phyloP scores from a whole-genome alignment of 2,329 filamentous ascomycete species.

The Penicillium brasilianum region DNA sequence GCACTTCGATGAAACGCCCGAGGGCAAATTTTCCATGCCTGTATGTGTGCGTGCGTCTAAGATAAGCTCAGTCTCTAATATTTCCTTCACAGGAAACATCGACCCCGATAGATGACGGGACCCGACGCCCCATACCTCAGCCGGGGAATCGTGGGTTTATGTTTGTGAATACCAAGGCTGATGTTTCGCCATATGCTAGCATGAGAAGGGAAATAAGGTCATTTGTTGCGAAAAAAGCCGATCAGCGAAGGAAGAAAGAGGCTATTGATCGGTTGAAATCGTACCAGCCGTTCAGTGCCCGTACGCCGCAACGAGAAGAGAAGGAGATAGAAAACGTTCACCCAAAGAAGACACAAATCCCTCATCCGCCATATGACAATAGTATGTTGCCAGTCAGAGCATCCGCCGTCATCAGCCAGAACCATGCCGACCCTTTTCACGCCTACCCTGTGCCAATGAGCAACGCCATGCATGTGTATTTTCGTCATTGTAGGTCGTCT shows the following conservation, averaged over 20 bases:
- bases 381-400: background rate
- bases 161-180: background rate
- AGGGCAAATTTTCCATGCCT: background rate
- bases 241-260: constrained; percentile 2
- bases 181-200: background rate
- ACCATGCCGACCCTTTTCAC: constrained; percentile 1
- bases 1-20: background rate
- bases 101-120: background rate
- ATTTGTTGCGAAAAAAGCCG: background rate
- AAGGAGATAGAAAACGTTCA: background rate
- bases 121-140: background rate
- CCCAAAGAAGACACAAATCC: background rate
- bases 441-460: background rate
- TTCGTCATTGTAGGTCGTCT: background rate
- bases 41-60: background rate
- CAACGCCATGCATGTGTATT: constrained; percentile 3
- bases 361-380: background rate
- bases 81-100: background rate
- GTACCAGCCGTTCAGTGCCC: background rate
- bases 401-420: background rate
- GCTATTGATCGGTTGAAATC: constrained; percentile 1
- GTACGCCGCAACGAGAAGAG: background rate
- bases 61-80: background rate
- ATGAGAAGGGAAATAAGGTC: constrained; percentile 1
- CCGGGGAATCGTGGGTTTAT: background rate